phyloP scores from a whole-genome alignment of 495 filamentous ascomycete species.

The Cudoniella acicularis region DNA sequence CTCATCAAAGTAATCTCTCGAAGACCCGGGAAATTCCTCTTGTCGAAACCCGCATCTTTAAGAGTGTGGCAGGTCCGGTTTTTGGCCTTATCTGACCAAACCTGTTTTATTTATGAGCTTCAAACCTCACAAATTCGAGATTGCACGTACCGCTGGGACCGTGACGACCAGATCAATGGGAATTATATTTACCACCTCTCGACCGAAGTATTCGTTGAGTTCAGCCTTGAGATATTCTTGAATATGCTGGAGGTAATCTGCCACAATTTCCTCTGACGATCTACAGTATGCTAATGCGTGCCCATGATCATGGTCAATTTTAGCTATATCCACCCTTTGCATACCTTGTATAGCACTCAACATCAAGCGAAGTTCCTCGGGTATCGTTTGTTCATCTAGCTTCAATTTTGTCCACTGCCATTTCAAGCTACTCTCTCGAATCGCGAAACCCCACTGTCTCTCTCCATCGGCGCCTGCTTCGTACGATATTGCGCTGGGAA shows the following conservation, averaged over 20 bases:
- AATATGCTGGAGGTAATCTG: neutral
- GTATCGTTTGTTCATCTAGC: neutral
- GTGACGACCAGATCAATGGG: neutral
- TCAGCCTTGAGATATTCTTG: neutral
- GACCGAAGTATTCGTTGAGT: neutral
- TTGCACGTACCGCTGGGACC: neutral
- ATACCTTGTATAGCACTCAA: neutral
- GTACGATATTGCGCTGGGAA: neutral
- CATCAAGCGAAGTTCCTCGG: neutral
- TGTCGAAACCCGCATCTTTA: neutral
- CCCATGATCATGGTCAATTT: neutral
- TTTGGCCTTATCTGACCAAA: neutral
- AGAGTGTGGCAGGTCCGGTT: neutral
- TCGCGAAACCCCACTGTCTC: neutral
- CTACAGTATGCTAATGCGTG: neutral
- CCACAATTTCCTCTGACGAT: neutral
- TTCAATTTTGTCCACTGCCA: neutral
- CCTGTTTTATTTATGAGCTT: neutral
- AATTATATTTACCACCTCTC: neutral
- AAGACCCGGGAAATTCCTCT: neutral
- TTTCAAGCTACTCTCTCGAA: neutral
- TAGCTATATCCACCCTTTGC: neutral
- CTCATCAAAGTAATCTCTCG: neutral
- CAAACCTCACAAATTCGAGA: neutral
- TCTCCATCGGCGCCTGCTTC: neutral